Evolutionary conservation across 192 early-diverging fungal species (phyloP).

Genomic region (Spizellomyces punctatus): DNA sequence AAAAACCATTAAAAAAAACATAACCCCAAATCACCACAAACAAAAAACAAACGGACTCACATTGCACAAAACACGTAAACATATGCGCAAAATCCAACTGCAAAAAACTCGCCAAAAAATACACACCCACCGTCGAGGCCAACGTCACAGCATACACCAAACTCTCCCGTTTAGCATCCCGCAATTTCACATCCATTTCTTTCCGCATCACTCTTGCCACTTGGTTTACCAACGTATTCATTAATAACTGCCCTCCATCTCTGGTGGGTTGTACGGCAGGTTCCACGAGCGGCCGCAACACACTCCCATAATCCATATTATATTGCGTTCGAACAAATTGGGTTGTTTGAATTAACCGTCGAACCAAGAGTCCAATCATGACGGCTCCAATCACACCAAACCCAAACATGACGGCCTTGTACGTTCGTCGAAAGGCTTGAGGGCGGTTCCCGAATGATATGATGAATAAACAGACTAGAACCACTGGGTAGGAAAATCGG

Average conservation of each 20-base stretch:
- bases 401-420: constrained; percentile 38
- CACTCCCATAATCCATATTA: background rate
- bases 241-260: constrained; percentile 23
- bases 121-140: constrained; percentile 47
- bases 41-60: constrained; percentile 23
- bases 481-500: constrained; percentile 34
- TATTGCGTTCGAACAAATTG: background rate
- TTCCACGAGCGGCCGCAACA: constrained; percentile 7
- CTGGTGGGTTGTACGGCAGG: background rate
- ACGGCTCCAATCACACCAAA: constrained; percentile 43
- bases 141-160: constrained; percentile 26
- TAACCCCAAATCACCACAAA: constrained; percentile 19
- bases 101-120: constrained; percentile 40
- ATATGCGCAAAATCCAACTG: constrained; percentile 50
- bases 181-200: constrained; percentile 16
- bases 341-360: constrained; percentile 27
- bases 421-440: constrained; percentile 43
- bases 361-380: constrained; percentile 42
- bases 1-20: constrained; percentile 46
- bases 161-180: background rate
- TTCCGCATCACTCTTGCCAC: background rate
- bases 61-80: constrained; percentile 53
- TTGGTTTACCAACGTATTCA: constrained; percentile 22
- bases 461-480: constrained; percentile 45
- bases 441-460: constrained; percentile 56